Conservation (phyloP, 1,284 basidiomycete genomes). For the Blastosporella zonata region DNA sequence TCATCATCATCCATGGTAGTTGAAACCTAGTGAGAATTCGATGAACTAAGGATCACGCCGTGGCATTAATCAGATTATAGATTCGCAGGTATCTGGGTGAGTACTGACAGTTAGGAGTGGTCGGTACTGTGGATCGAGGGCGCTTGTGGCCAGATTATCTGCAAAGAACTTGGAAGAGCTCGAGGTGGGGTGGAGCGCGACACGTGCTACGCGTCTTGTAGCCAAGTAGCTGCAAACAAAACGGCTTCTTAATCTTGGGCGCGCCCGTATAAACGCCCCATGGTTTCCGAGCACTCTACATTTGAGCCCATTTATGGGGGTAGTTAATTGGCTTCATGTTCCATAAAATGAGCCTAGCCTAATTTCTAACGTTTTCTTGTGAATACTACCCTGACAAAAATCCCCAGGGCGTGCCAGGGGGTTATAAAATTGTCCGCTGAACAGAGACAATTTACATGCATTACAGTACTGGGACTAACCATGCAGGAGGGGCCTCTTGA, state of each 20-base stretch:
- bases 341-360: too few species aligned
- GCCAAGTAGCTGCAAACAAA: neutral
- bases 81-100: neutral
- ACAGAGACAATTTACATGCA: too few species aligned
- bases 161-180: neutral
- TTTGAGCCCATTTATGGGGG: too few species aligned
- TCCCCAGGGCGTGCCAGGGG: too few species aligned
- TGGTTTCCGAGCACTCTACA: too few species aligned
- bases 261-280: too few species aligned
- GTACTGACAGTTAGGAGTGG: constrained; percentile 5
- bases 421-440: too few species aligned
- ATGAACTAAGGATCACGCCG: constrained; percentile 2
- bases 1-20: constrained; percentile 79
- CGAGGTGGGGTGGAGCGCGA: neutral
- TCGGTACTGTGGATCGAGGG: neutral
- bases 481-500: too few species aligned
- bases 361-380: too few species aligned
- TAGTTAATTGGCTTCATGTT: too few species aligned
- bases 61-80: constrained; percentile 3
- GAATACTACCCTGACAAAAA: too few species aligned
- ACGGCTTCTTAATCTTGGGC: neutral
- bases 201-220: constrained; percentile 5
- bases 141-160: neutral
- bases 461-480: too few species aligned
- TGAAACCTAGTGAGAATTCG: neutral